Evolutionary conservation across 2,329 filamentous ascomycete genomes (phyloP).

Genomic region (Chaetomiaceae sp.): DNA sequence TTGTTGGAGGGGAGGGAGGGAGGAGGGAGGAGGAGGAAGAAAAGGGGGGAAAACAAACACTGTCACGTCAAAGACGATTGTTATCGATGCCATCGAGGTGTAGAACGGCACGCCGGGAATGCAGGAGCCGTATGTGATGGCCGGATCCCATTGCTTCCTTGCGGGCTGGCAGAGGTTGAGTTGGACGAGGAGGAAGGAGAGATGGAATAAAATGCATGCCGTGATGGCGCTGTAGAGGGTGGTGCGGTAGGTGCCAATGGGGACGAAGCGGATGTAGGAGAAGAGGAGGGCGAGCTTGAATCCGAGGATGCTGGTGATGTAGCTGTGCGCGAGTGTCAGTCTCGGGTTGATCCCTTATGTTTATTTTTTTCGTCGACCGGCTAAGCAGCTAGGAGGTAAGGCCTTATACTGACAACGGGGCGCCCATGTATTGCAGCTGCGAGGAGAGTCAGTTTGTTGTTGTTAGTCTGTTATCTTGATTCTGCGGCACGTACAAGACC

Average conservation of each 20-base stretch:
- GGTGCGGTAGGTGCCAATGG: slow-evolving; percentile 34
- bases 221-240: slow-evolving; percentile 34
- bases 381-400: too few relatives aligned
- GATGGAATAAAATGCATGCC: slow-evolving; percentile 36
- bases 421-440: slow-evolving; percentile 39
- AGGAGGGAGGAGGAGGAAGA: too few relatives aligned
- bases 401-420: slow-evolving; percentile 39
- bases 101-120: slow-evolving; percentile 41
- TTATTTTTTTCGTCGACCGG: too few relatives aligned
- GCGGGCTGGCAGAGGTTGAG: slow-evolving; percentile 37
- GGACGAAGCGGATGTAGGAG: slow-evolving; percentile 43
- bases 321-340: slow-evolving; percentile 28
- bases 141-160: slow-evolving; percentile 40
- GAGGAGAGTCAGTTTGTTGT: neutral
- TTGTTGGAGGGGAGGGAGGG: too few relatives aligned
- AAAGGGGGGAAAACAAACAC: slow-evolving; percentile 26
- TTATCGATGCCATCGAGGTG: slow-evolving; percentile 38
- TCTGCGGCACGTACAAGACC: slow-evolving; percentile 30
- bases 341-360: too few relatives aligned
- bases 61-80: slow-evolving; percentile 39
- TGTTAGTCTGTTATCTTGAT: slow-evolving; percentile 4
- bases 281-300: slow-evolving; percentile 46
- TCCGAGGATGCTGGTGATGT: slow-evolving; percentile 40
- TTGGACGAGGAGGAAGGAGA: slow-evolving; percentile 36
- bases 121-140: slow-evolving; percentile 37